phyloP scores from a whole-genome alignment of 805 yeast genomes.

The Lachancea mirantina region DNA sequence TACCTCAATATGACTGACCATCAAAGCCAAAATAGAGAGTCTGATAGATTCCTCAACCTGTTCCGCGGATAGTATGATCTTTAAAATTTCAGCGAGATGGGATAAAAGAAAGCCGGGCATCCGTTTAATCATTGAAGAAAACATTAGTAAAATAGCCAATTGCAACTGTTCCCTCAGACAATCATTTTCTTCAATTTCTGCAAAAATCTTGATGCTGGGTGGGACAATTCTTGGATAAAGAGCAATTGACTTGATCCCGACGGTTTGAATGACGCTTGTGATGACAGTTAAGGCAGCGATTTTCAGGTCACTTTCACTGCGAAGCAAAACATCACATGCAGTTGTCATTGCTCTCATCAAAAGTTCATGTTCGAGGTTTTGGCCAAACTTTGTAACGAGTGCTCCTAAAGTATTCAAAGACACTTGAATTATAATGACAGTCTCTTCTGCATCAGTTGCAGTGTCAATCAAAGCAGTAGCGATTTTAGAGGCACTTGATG shows the following conservation, averaged over 20 bases:
- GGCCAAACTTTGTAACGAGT: constrained; percentile 57
- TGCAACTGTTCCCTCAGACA: constrained; percentile 44
- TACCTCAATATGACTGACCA: constrained; percentile 62
- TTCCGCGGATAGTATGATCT: constrained; percentile 49
- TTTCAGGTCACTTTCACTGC: constrained; percentile 50
- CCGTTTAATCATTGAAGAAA: constrained; percentile 69
- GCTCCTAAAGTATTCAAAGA: constrained; percentile 61
- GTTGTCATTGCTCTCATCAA: constrained; percentile 44
- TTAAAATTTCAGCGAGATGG: constrained; percentile 55
- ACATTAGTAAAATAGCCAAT: constrained; percentile 60
- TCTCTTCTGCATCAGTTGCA: constrained; percentile 19
- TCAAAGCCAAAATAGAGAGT: constrained; percentile 51
- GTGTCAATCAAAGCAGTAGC: constrained; percentile 44
- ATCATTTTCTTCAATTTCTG: no score
- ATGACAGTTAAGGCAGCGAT: constrained; percentile 70
- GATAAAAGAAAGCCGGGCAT: constrained; percentile 81
- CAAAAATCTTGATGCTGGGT: constrained; percentile 57
- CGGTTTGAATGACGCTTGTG: constrained; percentile 57
- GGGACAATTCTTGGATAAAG: constrained; percentile 79
- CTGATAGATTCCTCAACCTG: constrained; percentile 54
- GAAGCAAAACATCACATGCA: constrained; percentile 45
- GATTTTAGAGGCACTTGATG: constrained; percentile 43
- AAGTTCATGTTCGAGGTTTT: constrained; percentile 39
- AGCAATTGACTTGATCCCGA: constrained; percentile 85
- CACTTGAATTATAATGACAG: constrained; percentile 52